Conservation (phyloP, 495 filamentous ascomycete genomes). For the Penicillium canescens region DNA sequence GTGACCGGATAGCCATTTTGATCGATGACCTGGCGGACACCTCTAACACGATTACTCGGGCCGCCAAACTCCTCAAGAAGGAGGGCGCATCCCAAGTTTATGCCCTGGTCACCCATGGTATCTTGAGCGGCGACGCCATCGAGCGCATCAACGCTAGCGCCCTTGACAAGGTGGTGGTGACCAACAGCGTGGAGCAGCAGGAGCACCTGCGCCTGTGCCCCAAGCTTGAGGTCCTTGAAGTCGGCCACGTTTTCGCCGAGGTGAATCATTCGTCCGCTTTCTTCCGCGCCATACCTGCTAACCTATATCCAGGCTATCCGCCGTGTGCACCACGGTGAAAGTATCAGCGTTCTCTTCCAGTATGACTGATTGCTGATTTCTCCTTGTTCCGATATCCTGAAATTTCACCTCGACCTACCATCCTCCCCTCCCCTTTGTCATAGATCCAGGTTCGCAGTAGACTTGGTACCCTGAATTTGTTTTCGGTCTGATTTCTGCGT, state of each 20-base stretch:
- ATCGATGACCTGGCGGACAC: conserved; percentile 96
- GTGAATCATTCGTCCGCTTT: conserved; percentile 37
- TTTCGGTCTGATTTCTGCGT: conserved; percentile 9
- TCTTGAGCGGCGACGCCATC: conserved; percentile 91
- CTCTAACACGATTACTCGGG: conserved; percentile 92
- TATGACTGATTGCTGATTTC: conserved; percentile 58
- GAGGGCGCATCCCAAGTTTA: conserved; percentile 87
- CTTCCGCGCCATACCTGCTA: conserved; percentile 8
- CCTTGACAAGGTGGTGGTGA: conserved; percentile 88
- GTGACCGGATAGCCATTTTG: conserved; percentile 77
- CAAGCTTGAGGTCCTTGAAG: conserved; percentile 90
- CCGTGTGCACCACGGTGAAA: conserved; percentile 95
- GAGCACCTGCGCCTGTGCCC: conserved; percentile 71
- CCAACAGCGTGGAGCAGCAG: conserved; percentile 90
- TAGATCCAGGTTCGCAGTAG: conserved; percentile 24
- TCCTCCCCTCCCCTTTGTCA: conserved; percentile 4
- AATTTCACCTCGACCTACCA: conserved; percentile 5
- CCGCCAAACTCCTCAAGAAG: conserved; percentile 94
- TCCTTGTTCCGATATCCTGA: conserved; percentile 13
- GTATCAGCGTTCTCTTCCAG: conserved; percentile 95
- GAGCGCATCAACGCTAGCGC: conserved; percentile 88
- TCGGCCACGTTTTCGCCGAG: conserved; percentile 93
- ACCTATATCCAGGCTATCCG: conserved; percentile 72
- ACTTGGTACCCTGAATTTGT: conserved; percentile 13
- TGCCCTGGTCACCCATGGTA: conserved; percentile 90